phyloP scores from a whole-genome alignment of 306 rosid species.

The Rosa rugosa region DNA sequence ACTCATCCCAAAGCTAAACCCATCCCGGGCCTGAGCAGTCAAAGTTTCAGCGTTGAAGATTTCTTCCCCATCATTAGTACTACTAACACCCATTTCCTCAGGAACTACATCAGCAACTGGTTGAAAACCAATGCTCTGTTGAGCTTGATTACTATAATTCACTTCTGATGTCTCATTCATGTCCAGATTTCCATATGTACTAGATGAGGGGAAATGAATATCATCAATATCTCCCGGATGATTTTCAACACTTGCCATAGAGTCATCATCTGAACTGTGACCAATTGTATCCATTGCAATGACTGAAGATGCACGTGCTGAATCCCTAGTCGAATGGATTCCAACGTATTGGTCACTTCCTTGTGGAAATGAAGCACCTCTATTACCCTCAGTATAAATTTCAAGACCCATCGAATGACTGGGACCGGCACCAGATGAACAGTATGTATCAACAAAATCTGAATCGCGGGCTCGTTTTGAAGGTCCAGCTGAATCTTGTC shows the following conservation, averaged over 20 bases:
- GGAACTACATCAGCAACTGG: slow-evolving; percentile 63
- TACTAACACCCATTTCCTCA: slow-evolving; percentile 86
- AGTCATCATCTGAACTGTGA: slow-evolving; percentile 77
- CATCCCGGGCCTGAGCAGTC: slow-evolving; percentile 89
- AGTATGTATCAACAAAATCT: slow-evolving; percentile 66
- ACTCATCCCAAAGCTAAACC: slow-evolving; percentile 88
- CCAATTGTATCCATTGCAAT: slow-evolving; percentile 96
- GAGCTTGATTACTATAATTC: slow-evolving; percentile 90
- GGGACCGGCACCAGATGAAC: slow-evolving; percentile 96
- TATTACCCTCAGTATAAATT: slow-evolving; percentile 56
- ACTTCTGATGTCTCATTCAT: slow-evolving; percentile 89
- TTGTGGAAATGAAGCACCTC: slow-evolving; percentile 62
- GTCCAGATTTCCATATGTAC: slow-evolving; percentile 82
- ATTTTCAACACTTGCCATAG: slow-evolving; percentile 99
- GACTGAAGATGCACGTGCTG: slow-evolving; percentile 95
- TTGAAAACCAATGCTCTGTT: slow-evolving; percentile 78
- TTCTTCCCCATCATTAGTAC: slow-evolving; percentile 90
- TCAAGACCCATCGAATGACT: slow-evolving; percentile 89
- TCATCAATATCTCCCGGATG: slow-evolving; percentile 85
- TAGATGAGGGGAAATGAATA: slow-evolving; percentile 89
- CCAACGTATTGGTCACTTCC: slow-evolving; percentile 65
- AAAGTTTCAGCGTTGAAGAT: slow-evolving; percentile 89
- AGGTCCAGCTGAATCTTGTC: slow-evolving; percentile 90
- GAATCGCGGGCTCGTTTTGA: slow-evolving; percentile 88
- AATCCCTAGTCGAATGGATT: slow-evolving; percentile 73